Conservation (phyloP, 805 yeast species). For the Jamesozyma rosinii region DNA sequence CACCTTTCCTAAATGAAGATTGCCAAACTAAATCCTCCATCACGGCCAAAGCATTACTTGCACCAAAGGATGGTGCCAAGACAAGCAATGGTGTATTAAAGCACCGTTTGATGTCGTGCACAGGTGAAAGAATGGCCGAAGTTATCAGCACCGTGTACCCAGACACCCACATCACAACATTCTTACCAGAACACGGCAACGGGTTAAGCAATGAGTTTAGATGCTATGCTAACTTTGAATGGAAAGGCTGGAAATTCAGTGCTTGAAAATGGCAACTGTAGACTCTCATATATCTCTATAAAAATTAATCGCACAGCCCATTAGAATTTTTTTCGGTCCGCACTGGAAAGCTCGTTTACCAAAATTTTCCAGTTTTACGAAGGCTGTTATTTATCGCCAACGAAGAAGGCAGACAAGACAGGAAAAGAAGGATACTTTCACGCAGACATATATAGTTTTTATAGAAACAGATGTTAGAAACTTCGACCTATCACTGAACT, state of each 20-base stretch:
- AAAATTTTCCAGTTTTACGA: neutral
- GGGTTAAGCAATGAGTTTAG: conserved; percentile 83
- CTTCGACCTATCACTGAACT: neutral
- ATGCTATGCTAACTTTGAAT: conserved; percentile 74
- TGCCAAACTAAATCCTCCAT: conserved; percentile 67
- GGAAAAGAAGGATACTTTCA: neutral
- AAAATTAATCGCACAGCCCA: no score
- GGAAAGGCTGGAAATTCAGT: conserved; percentile 52
- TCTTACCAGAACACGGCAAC: conserved; percentile 71
- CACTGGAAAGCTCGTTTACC: neutral
- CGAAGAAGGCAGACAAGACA: neutral
- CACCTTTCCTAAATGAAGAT: conserved; percentile 75
- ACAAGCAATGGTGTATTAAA: conserved; percentile 35
- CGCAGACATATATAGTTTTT: neutral
- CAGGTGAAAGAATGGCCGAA: conserved; percentile 80
- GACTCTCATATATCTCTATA: no score
- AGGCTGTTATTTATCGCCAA: neutral
- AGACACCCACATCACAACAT: conserved; percentile 53
- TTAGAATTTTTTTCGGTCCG: neutral
- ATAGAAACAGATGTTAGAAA: no score
- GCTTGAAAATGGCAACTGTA: no score
- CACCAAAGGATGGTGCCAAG: conserved; percentile 30
- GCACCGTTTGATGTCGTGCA: conserved; percentile 58
- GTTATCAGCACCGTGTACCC: conserved; percentile 57
- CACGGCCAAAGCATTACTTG: conserved; percentile 53